Evolutionary conservation across 208 protist genomes (phyloP).

Genomic region (Crithidia expoeki): DNA sequence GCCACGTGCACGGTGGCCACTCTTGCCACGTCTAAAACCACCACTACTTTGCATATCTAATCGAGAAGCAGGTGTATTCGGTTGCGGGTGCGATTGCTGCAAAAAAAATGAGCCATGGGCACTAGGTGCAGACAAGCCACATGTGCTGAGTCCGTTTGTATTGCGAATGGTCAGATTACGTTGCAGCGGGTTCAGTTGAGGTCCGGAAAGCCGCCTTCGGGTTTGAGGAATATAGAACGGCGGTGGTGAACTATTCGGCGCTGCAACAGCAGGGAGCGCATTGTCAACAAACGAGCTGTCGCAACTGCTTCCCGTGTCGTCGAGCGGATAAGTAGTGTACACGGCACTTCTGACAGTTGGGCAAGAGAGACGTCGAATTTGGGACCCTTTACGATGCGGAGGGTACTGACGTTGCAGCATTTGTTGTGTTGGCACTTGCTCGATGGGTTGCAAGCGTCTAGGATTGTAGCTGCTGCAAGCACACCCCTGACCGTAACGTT

Average conservation of each 20-base stretch:
- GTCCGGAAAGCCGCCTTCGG: neutral
- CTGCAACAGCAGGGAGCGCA: neutral
- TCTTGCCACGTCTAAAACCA: constrained; percentile 6
- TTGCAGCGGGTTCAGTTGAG: neutral
- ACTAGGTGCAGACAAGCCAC: neutral
- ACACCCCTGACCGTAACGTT: neutral
- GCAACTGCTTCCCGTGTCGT: neutral
- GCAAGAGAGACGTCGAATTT: constrained; percentile 5
- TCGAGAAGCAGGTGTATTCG: neutral
- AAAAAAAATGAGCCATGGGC: neutral
- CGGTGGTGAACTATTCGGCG: neutral
- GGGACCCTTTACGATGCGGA: neutral
- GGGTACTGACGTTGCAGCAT: neutral
- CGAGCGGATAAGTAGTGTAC: neutral
- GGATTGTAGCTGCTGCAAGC: constrained; percentile 3
- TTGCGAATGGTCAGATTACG: neutral
- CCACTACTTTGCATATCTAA: neutral
- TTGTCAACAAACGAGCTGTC: neutral
- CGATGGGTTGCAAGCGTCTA: neutral
- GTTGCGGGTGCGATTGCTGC: constrained; percentile 2
- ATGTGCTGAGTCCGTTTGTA: neutral
- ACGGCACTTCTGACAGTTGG: neutral
- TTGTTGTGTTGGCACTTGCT: neutral
- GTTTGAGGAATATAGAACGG: neutral
- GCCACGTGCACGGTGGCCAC: neutral